Base-by-base conservation (phyloP, 2,329 filamentous ascomycete genomes). In the Aspergillus texensis region DNA sequence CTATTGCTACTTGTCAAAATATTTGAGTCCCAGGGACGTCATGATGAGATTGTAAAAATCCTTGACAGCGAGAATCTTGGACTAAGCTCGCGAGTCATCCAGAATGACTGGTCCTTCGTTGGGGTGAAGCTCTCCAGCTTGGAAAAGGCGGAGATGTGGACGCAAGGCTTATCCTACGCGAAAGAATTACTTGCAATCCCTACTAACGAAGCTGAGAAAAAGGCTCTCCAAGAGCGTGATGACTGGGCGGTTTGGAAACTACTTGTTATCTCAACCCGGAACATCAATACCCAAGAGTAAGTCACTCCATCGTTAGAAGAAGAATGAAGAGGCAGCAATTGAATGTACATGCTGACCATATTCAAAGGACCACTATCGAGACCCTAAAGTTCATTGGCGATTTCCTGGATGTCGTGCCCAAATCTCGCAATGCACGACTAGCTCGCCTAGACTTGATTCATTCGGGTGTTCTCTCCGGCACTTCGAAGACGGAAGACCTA, bases 241-340 rank as follows among this genome's bases (percentile, higher is more conserved):
- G 80, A 83, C 60, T 82, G 81, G 78, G 75, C 72, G 50, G 75
- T 82, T 21, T 84, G 82, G 82, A 74, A 71, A n/a, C 68, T 81
- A 14, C 70, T 83, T 57, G 65, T 81, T 12, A 69, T 66, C 21
- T 73, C 78, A 14, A 72, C 73, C 16, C 71, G 72, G 24, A 74
- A 76, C 28, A 62, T 76, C 6, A 71, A 72, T 43, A 72, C 57
- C 9, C 55, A 71, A 61, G 75, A 74, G 79, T 81, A 70, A 65
- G 79, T 72, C 19, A 21, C 30, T 46, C 4, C 19, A 48, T 26
- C 12, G 16, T 4, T 12, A 52, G 28, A 52, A 21, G 48, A 32
- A 32, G 11, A 24, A 52, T 21, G 30, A 21, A 19, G 19, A 10
- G 10, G n/a, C 34, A 24, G 10, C 3, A 54, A 26, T 10, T 24